These are phyloP conservation scores for Eimeria necatrix DNA, from an alignment of 169 alveolate species.

Conservation along the genomic window DNA sequence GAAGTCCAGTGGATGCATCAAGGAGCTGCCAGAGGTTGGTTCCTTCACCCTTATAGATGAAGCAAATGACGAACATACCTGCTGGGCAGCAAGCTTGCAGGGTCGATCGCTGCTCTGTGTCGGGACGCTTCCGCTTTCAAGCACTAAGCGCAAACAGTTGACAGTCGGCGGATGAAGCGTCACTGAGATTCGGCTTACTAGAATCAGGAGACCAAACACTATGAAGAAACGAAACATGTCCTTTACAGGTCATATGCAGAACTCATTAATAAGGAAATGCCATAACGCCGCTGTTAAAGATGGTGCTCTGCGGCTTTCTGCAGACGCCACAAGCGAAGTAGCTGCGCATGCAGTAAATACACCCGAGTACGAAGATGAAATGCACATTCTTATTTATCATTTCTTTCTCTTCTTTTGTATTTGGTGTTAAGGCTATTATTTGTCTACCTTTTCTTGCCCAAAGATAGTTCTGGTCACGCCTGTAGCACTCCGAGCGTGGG, in stretches of 20 bases:
- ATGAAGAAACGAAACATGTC: not conserved
- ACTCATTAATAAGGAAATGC: not conserved
- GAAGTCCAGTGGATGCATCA: slow-evolving; percentile 72
- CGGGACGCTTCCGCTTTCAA: not conserved
- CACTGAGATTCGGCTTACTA: not conserved
- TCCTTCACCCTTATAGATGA: not conserved
- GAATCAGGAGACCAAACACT: not conserved
- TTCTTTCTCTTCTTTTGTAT: too few relatives aligned
- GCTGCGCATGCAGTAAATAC: slow-evolving; percentile 57
- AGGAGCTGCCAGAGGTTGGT: slow-evolving; percentile 44
- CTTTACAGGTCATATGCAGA: not conserved
- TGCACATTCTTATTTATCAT: too few relatives aligned
- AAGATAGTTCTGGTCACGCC: too few relatives aligned
- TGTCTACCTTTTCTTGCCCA: too few relatives aligned
- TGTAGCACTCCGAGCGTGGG: too few relatives aligned
- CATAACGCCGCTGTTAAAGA: not conserved
- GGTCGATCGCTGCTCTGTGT: slow-evolving; percentile 26
- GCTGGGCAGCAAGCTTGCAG: slow-evolving; percentile 68
- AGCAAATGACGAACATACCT: not conserved
- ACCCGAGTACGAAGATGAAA: not conserved
- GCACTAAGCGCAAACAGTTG: not conserved
- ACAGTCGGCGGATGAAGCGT: not conserved
- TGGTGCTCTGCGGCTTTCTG: not conserved
- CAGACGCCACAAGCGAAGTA: not conserved
- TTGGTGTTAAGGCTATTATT: too few relatives aligned